Evolutionary conservation across 164 flowering plant species (phyloP).

Genomic region (Vitis cinerea): DNA sequence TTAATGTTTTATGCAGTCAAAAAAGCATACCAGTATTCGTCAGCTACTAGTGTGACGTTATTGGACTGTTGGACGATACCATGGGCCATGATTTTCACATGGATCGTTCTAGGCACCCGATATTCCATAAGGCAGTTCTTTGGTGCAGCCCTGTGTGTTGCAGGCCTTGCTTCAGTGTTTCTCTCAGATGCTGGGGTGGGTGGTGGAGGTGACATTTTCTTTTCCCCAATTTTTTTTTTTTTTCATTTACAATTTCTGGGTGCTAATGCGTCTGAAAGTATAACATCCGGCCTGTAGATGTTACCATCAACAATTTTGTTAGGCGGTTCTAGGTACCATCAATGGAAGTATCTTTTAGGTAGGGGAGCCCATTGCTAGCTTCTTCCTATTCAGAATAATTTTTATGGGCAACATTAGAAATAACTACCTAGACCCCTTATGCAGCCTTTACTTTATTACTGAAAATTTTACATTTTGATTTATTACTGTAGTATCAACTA

Average conservation of each 20-base stretch:
- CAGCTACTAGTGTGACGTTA: constrained; percentile 77
- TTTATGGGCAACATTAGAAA: background rate
- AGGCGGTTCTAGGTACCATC: background rate
- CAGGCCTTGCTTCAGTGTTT: constrained; percentile 67
- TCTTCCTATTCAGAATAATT: background rate
- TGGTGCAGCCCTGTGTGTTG: constrained; percentile 58
- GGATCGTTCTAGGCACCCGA: constrained; percentile 61
- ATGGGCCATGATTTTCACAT: constrained; percentile 74
- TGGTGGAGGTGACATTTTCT: constrained; percentile 54
- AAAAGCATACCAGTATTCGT: constrained; percentile 69
- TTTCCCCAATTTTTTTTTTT: background rate
- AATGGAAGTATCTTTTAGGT: no score
- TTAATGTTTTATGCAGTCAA: constrained; percentile 44
- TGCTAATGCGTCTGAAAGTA: background rate
- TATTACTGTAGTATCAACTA: no score
- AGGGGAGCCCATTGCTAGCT: no score
- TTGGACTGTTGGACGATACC: constrained; percentile 77
- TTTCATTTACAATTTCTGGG: background rate
- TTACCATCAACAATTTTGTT: background rate
- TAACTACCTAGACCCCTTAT: no score
- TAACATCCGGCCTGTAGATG: background rate
- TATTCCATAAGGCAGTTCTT: constrained; percentile 61
- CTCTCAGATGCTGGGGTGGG: constrained; percentile 68
- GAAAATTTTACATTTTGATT: no score
- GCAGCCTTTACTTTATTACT: no score